Conservation (phyloP, 2,329 filamentous ascomycete species). For the Pseudocercospora ulei region DNA sequence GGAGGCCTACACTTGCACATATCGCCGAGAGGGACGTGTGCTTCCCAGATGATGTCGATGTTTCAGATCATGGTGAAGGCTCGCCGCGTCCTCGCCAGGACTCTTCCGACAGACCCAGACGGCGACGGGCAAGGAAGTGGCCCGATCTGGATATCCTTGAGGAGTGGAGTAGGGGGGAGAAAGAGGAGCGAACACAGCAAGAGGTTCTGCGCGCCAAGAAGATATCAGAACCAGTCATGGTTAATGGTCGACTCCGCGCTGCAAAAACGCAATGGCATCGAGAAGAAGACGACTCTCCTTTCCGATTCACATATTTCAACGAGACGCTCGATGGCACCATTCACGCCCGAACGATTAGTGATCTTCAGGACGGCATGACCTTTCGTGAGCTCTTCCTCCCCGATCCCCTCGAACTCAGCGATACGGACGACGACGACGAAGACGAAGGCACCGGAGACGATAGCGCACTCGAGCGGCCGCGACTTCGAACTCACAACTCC, state of each 20-base stretch:
- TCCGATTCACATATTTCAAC: slow-evolving; percentile 97
- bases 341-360: slow-evolving; percentile 89
- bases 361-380: slow-evolving; percentile 70
- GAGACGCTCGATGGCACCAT: slow-evolving; percentile 94
- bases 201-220: slow-evolving; percentile 78
- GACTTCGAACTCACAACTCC: slow-evolving; percentile 9
- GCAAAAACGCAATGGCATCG: slow-evolving; percentile 71
- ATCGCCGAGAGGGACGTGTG: slow-evolving; percentile 81
- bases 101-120: slow-evolving; percentile 36
- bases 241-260: slow-evolving; percentile 78
- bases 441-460: slow-evolving; percentile 34
- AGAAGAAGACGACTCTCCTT: slow-evolving; percentile 79
- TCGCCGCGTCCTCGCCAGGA: slow-evolving; percentile 14
- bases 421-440: slow-evolving; percentile 56
- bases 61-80: slow-evolving; percentile 37
- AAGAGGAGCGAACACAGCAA: slow-evolving; percentile 61
- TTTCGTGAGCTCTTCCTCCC: slow-evolving; percentile 88
- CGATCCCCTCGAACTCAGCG: slow-evolving; percentile 64
- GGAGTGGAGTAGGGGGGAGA: slow-evolving; percentile 83
- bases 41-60: slow-evolving; percentile 65
- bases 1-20: slow-evolving; percentile 48
- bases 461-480: slow-evolving; percentile 33
- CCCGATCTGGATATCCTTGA: slow-evolving; percentile 76
- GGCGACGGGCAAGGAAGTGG: slow-evolving; percentile 62
- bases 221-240: slow-evolving; percentile 84